Percentiles rank a stretch among this genome's conserved stretches.
Evolutionary conservation across 2,329 filamentous ascomycete genomes (phyloP).

Genomic region (Aspergillus jensenii): DNA sequence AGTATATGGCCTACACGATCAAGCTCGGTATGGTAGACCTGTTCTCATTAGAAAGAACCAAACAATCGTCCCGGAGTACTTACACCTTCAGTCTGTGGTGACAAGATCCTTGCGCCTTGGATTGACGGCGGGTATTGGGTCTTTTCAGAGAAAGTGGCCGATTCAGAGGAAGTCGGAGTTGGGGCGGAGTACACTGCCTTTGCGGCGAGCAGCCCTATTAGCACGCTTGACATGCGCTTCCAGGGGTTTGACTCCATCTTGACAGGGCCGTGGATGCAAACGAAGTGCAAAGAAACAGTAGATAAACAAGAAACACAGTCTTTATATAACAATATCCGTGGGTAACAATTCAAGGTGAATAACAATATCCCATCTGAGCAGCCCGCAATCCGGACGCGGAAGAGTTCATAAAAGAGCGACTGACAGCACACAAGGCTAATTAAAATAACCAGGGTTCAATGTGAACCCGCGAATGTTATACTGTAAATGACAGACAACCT

Average conservation of each 20-base stretch:
- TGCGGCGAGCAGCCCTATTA: conserved; percentile 36
- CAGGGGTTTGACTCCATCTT: conserved; percentile 22
- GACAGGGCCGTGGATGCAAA: neutral
- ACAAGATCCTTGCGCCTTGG: conserved; percentile 25
- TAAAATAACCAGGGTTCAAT: neutral
- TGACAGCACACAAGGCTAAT: neutral
- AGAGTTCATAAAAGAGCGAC: neutral
- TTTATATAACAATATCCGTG: neutral
- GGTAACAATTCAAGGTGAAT: neutral
- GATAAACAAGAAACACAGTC: neutral
- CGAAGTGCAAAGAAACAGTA: neutral
- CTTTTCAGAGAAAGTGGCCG: conserved; percentile 24
- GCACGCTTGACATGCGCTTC: conserved; percentile 30
- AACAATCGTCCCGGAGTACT: conserved; percentile 12
- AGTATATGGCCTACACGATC: conserved; percentile 32
- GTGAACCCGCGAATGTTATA: neutral
- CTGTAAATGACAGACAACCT: neutral
- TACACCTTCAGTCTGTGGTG: conserved; percentile 32
- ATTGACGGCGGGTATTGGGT: conserved; percentile 37
- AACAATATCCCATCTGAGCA: neutral
- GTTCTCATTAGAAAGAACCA: conserved; percentile 12
- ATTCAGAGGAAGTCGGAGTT: conserved; percentile 13
- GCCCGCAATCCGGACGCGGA: neutral
- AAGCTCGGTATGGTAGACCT: conserved; percentile 33
- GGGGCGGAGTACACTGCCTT: conserved; percentile 29